Percentiles rank a stretch among this genome's conserved stretches.
Conservation (phyloP, 2,329 filamentous ascomycete genomes). For the Diaporthe sp. region DNA sequence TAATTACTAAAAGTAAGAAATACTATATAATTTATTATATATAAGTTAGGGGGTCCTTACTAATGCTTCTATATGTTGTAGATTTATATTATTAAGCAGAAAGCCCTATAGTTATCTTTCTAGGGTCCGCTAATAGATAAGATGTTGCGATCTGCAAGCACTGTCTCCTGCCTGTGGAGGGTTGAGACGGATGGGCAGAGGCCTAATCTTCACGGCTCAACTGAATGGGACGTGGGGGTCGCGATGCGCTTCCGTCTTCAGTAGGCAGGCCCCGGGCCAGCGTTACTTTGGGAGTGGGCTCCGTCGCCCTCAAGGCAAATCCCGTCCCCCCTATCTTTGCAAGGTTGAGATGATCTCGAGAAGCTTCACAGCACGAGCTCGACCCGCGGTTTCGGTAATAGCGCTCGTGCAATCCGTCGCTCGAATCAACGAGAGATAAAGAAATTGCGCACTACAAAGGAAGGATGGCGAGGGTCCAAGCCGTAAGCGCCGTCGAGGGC, state of each 20-base stretch:
- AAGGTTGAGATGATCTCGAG: slow-evolving; percentile 28
- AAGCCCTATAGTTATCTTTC: slow-evolving; percentile 14
- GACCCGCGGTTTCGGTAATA: slow-evolving; percentile 20
- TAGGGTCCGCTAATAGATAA: slow-evolving; percentile 20
- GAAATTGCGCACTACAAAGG: background rate
- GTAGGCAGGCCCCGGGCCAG: slow-evolving; percentile 9
- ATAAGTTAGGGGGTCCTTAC: too few relatives aligned
- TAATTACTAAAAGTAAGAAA: too few relatives aligned
- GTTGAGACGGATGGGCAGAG: slow-evolving; percentile 24
- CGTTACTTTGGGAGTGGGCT: slow-evolving; percentile 34
- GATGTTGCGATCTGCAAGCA: slow-evolving; percentile 25
- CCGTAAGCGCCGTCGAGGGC: slow-evolving; percentile 11
- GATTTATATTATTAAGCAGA: too few relatives aligned
- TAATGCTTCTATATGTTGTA: too few relatives aligned
- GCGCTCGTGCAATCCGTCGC: slow-evolving; percentile 30
- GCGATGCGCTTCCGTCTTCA: slow-evolving; percentile 32
- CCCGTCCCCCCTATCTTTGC: slow-evolving; percentile 32
- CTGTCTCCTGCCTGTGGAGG: background rate
- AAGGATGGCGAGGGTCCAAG: slow-evolving; percentile 9
- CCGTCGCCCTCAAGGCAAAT: slow-evolving; percentile 25
- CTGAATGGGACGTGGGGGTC: slow-evolving; percentile 31
- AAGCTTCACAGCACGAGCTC: slow-evolving; percentile 24
- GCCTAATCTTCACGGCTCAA: slow-evolving; percentile 14
- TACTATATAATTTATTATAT: too few relatives aligned
- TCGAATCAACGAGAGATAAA: background rate